A percentile compares a stretch with the other conserved stretches of the same genome.
phyloP scores from a whole-genome alignment of 345 rosid genomes.

The Syzygium aromaticum region DNA sequence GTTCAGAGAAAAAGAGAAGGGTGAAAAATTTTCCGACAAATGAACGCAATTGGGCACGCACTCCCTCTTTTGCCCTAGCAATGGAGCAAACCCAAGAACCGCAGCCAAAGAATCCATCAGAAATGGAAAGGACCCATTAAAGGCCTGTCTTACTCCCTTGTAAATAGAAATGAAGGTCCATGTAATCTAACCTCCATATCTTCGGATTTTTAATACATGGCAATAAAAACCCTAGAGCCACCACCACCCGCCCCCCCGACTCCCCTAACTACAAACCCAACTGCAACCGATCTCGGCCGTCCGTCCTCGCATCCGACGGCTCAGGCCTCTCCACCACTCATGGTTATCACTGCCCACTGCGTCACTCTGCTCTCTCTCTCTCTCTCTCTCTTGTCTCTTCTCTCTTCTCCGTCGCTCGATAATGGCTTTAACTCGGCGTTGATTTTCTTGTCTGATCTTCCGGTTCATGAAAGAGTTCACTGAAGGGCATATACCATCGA shows the following conservation, averaged over 20 bases:
- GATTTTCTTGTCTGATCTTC: not conserved
- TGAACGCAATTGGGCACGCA: not conserved
- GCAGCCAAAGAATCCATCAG: not conserved
- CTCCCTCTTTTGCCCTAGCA: not conserved
- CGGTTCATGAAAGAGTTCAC: not conserved
- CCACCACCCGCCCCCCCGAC: not conserved
- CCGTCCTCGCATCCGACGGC: conserved; percentile 24
- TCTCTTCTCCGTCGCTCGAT: not conserved
- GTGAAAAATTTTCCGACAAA: not conserved
- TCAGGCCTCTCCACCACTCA: conserved; percentile 6
- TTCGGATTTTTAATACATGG: not conserved
- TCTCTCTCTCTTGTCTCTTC: not conserved
- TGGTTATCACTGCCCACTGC: conserved; percentile 29
- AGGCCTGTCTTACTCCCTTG: not conserved
- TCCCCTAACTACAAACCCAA: conserved; percentile 16
- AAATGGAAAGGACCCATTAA: not conserved
- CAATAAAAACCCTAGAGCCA: conserved; percentile 34
- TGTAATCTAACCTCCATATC: not conserved
- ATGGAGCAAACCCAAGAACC: not conserved
- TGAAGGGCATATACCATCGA: not conserved
- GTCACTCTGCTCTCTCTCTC: conserved; percentile 7
- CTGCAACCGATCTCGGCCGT: conserved; percentile 23
- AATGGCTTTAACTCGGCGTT: not conserved
- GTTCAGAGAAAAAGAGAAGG: not conserved
- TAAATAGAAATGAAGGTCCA: not conserved